Conservation (phyloP, 2,329 filamentous ascomycete species). For the Plectosphaerella cucumerina region DNA sequence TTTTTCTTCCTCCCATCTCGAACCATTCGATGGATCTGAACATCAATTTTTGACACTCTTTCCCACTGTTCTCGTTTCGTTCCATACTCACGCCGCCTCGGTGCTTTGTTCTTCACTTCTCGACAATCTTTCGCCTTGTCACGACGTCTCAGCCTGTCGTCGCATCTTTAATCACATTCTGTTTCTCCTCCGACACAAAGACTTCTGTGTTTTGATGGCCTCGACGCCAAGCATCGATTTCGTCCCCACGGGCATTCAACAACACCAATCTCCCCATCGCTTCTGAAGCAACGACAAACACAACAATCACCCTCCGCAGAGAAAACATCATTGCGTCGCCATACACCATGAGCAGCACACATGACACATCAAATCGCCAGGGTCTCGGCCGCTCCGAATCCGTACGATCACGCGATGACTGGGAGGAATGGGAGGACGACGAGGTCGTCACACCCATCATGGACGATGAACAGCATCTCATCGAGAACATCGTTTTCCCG, state of each 20-base stretch:
- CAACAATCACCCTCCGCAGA: too few species aligned
- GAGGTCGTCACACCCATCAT: slow-evolving; percentile 36
- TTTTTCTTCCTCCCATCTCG: too few species aligned
- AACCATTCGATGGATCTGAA: too few species aligned
- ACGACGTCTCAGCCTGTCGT: not conserved
- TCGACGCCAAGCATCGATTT: too few species aligned
- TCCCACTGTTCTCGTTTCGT: not conserved
- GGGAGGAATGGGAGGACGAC: slow-evolving; percentile 53
- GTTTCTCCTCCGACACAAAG: too few species aligned
- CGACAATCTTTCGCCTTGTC: not conserved
- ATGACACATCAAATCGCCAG: too few species aligned
- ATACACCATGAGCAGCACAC: too few species aligned
- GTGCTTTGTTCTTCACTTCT: not conserved
- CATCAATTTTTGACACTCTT: not conserved
- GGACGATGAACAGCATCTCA: slow-evolving; percentile 29
- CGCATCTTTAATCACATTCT: not conserved
- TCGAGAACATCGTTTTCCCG: slow-evolving; percentile 12
- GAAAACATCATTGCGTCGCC: too few species aligned
- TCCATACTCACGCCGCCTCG: not conserved
- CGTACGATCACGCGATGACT: slow-evolving; percentile 30
- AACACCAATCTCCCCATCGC: too few species aligned
- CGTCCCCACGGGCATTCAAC: too few species aligned
- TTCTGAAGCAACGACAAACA: too few species aligned
- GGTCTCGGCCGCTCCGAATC: not conserved
- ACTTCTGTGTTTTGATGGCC: too few species aligned